Evolutionary conservation across 129 eudicot species (phyloP), one percentile per base, ranked within the genome.

Genomic region (Heracleum sosnowskyi): DNA sequence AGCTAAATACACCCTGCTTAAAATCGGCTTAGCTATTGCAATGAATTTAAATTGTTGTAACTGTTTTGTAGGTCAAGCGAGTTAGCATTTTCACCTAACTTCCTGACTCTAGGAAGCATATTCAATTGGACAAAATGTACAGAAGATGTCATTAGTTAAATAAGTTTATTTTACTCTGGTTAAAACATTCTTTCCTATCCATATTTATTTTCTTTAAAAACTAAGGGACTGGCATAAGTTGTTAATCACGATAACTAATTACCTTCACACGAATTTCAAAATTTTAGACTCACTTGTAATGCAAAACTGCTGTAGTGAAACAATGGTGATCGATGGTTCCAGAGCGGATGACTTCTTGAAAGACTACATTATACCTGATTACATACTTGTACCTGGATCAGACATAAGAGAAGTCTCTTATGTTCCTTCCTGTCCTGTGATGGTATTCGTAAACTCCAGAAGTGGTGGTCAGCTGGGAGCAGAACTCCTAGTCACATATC

Each of bases 391-490:
- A 57, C 84, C 89, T 1, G 85, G 86, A 17, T 84, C 86, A 15
- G 66, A 57, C 5, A n/a, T 57, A 41, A 82, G 44, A 31, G 41
- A 84, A 91, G 82, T 40, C 26, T n/a, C 76, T 71, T 80, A 75
- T 78, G 83, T 75, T 79, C 97, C 98, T 37, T 69, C 75, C 35
- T 91, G 89, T 77, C 98, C 98, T 7, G 90, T 89, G 29, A 35
- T 93, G 28, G 97, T 93, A 53, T 93, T 93, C 63, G 78, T 93
- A 66, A 93, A 93, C 88, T 93, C 98, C 6, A 89, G 83, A 88
- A 94, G 98, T 81, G 98, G 98, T 47, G 98, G 98, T 44, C 98
- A 94, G 81, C 86, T 94, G 77, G 98, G 98, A 79, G 93, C 91
- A 42, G 79, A 91, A 80, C 97, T 94, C 83, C 97, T 94, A 41